These are phyloP conservation scores for Naganishia sp. DNA, from an alignment of 1,284 basidiomycete genomes.

Conservation along the genomic window DNA sequence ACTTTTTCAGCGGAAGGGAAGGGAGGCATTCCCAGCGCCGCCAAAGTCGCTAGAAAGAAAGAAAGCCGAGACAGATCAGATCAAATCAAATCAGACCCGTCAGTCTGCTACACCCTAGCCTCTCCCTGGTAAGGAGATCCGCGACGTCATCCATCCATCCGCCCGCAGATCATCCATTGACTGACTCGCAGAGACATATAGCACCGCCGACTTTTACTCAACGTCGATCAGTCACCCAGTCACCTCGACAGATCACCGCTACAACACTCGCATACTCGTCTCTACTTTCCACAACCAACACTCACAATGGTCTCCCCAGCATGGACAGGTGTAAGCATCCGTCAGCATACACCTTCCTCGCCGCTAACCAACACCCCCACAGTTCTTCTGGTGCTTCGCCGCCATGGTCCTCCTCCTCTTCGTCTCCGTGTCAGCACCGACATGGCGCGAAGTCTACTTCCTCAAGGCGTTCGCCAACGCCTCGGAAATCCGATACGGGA, in stretches of 20 bases:
- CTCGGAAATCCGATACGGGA: conserved; percentile 62
- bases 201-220: background rate
- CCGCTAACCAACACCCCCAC: background rate
- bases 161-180: background rate
- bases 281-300: conserved; percentile 3
- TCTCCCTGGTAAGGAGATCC: background rate
- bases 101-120: background rate
- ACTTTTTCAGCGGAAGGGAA: background rate
- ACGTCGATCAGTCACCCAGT: too few relatives aligned
- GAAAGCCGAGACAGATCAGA: background rate
- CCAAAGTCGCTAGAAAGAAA: too few relatives aligned
- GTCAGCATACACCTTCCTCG: background rate
- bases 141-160: conserved; percentile 11
- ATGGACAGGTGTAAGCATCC: conserved; percentile 25
- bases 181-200: background rate
- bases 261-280: background rate
- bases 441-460: conserved; percentile 70
- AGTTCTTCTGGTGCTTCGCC: conserved; percentile 58
- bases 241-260: background rate
- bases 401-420: conserved; percentile 69
- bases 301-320: conserved; percentile 25
- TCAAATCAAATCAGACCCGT: too few relatives aligned
- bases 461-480: conserved; percentile 59
- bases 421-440: conserved; percentile 64
- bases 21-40: background rate